These are phyloP conservation scores for Ophidiomyces ophidiicola DNA, from an alignment of 2,329 filamentous ascomycete species.

Conservation along the genomic window DNA sequence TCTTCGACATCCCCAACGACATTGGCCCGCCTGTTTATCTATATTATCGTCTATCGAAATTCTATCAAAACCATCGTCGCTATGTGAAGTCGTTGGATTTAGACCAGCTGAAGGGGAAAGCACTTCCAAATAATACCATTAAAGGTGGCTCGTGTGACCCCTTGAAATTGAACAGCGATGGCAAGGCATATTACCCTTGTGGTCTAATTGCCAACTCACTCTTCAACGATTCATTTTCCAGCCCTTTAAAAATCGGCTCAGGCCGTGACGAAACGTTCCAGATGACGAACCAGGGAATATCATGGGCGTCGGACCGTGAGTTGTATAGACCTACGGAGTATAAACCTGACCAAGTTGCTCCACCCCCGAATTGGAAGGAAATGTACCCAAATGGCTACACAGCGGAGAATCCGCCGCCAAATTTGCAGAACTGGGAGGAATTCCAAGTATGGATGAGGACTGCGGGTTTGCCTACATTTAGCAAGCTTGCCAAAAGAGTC, in stretches of 20 bases:
- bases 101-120: slow-evolving; percentile 66
- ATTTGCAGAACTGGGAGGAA: slow-evolving; percentile 62
- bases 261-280: slow-evolving; percentile 46
- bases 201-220: slow-evolving; percentile 91
- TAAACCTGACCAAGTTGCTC: slow-evolving; percentile 52
- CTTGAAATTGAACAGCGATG: slow-evolving; percentile 43
- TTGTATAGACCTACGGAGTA: slow-evolving; percentile 65
- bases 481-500: slow-evolving; percentile 81
- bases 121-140: slow-evolving; percentile 50
- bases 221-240: slow-evolving; percentile 84
- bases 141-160: slow-evolving; percentile 62
- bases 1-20: slow-evolving; percentile 66
- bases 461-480: slow-evolving; percentile 83
- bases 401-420: slow-evolving; percentile 50
- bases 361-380: slow-evolving; percentile 73
- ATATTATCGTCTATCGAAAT: slow-evolving; percentile 94
- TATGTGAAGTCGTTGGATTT: slow-evolving; percentile 85
- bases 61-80: slow-evolving; percentile 96
- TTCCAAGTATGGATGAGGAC: slow-evolving; percentile 99
- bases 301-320: slow-evolving; percentile 72
- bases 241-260: slow-evolving; percentile 49
- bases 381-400: slow-evolving; percentile 62
- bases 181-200: slow-evolving; percentile 82
- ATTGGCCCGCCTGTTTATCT: slow-evolving; percentile 74
- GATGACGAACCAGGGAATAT: slow-evolving; percentile 69